Evolutionary conservation across 78 protist genomes (phyloP).

Genomic region (Tieghemostelium lacteum): DNA sequence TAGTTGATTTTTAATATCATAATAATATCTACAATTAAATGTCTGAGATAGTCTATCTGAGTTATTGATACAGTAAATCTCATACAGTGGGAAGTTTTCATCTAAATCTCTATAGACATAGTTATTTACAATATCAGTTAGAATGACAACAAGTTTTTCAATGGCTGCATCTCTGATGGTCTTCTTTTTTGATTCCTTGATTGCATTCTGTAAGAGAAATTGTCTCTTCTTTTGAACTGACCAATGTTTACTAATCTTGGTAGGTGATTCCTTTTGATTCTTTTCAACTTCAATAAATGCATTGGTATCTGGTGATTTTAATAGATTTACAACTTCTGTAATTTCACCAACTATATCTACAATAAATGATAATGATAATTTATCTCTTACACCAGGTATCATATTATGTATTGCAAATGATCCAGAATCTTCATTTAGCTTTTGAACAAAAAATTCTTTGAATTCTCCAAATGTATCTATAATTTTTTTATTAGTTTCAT

Average conservation of each 20-base stretch:
- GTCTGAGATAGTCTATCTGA: neutral
- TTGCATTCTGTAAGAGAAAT: neutral
- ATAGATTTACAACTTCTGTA: too few relatives aligned
- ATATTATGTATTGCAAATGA: too few relatives aligned
- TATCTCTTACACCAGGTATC: too few relatives aligned
- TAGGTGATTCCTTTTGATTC: neutral
- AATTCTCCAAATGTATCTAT: too few relatives aligned
- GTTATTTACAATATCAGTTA: neutral
- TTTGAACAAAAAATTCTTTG: too few relatives aligned
- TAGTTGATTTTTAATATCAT: conserved; percentile 4
- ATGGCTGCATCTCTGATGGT: neutral
- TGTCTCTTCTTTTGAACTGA: too few relatives aligned
- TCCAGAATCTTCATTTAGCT: too few relatives aligned
- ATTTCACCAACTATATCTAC: too few relatives aligned
- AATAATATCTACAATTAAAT: neutral
- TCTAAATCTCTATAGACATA: neutral
- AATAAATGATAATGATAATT: too few relatives aligned
- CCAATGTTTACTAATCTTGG: neutral
- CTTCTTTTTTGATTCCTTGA: neutral
- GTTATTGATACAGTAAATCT: neutral
- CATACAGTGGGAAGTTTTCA: conserved; percentile 8
- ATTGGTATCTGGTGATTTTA: neutral
- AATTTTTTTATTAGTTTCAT: too few relatives aligned
- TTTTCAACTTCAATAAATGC: neutral
- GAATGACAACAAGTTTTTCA: neutral